These are phyloP conservation scores for Boletus rubropictus DNA, from an alignment of 768 basidiomycete species.

Conservation along the genomic window DNA sequence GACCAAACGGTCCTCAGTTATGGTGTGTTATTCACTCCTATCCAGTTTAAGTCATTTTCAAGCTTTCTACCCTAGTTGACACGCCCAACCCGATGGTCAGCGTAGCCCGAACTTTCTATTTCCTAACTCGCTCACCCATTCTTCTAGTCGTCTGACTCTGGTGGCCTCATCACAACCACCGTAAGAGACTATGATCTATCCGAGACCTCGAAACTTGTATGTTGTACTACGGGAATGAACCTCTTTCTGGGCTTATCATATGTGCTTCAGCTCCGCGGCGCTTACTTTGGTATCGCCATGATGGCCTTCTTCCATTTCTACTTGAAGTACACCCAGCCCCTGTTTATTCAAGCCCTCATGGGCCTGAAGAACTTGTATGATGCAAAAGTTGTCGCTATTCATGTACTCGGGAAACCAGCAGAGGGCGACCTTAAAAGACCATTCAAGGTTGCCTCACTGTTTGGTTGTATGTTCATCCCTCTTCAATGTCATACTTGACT, in stretches of 20 bases:
- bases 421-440: slow-evolving; percentile 87
- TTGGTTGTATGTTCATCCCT: slow-evolving; percentile 49
- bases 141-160: slow-evolving; percentile 53
- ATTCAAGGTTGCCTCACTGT: slow-evolving; percentile 73
- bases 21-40: slow-evolving; percentile 43
- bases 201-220: slow-evolving; percentile 76
- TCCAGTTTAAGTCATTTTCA: neutral
- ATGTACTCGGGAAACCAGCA: slow-evolving; percentile 72
- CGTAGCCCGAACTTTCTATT: neutral
- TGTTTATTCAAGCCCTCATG: slow-evolving; percentile 95
- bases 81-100: slow-evolving; percentile 68
- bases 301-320: slow-evolving; percentile 92
- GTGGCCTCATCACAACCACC: slow-evolving; percentile 83
- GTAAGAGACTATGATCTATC: slow-evolving; percentile 89
- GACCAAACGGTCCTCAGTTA: slow-evolving; percentile 96
- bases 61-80: slow-evolving; percentile 50
- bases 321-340: slow-evolving; percentile 92
- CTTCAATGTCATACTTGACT: neutral
- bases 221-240: slow-evolving; percentile 31
- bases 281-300: slow-evolving; percentile 74
- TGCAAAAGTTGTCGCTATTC: slow-evolving; percentile 76
- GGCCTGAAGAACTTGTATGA: slow-evolving; percentile 89
- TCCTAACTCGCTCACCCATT: neutral
- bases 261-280: slow-evolving; percentile 49
- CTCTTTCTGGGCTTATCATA: neutral